phyloP scores from a whole-genome alignment of 345 rosid genomes.

The Fremontodendron californicum region DNA sequence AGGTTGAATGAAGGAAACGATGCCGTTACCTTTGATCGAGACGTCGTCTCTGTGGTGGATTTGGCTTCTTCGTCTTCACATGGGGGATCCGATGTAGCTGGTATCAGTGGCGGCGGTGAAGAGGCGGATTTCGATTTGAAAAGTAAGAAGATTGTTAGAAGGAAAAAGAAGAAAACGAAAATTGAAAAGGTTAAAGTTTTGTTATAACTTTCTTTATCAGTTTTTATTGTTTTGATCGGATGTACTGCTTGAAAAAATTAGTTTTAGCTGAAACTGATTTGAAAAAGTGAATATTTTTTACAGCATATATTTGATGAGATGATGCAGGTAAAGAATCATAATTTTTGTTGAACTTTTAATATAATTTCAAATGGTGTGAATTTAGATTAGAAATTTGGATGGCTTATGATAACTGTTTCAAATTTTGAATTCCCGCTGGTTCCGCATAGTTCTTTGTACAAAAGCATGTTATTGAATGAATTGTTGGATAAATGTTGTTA shows the following conservation, averaged over 20 bases:
- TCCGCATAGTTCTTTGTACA: not conserved
- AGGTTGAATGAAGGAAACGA: constrained; percentile 20
- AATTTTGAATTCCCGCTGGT: not conserved
- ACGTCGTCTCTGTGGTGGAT: constrained; percentile 17
- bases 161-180: constrained; percentile 32
- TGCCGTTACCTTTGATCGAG: not conserved
- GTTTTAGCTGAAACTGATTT: not conserved
- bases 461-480: not conserved
- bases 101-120: constrained; percentile 20
- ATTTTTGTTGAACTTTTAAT: not conserved
- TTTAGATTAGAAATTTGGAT: not conserved
- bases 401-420: not conserved
- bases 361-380: not conserved
- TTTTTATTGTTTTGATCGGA: not conserved
- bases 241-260: not conserved
- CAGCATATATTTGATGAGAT: not conserved
- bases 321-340: not conserved
- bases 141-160: constrained; percentile 29
- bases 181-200: constrained; percentile 12
- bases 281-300: too few relatives aligned
- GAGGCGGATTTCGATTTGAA: constrained; percentile 19
- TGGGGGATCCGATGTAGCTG: constrained; percentile 19
- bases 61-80: constrained; percentile 29
- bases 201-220: not conserved
- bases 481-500: not conserved